Base-by-base conservation (phyloP, 192 early-diverging fungal species). In the Backusella morwellensis region DNA sequence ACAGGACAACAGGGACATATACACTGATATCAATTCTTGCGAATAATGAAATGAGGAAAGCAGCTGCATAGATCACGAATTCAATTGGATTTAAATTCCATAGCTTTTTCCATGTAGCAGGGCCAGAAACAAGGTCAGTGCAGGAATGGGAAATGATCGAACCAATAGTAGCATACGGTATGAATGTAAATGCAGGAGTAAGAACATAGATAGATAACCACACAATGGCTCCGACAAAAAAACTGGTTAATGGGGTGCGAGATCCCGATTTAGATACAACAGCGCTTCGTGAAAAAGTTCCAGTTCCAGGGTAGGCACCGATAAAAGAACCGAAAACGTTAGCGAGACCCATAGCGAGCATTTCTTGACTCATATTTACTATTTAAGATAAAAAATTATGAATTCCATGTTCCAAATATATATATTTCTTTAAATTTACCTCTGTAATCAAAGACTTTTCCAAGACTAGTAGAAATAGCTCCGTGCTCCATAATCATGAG, bases 231-330 rank as follows among this genome's bases (percentile, higher is more conserved):
- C 89, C 94, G 15, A 94, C 94, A 84, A 96, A 86, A 68, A 95
- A 78, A 34, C 91, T 92, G n/a, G 92, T 92, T 35, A 94, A 79
- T 15, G 96, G 95, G 6, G 95, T 92, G 56, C 91, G 86, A 36
- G 93, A 91, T 32, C 97, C 97, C 11, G 95, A 93, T 78, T 92
- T 89, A 79, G 94, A 87, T 85, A 95, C 97, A 81, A 98, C 91
- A 66, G 96, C 95, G 0, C 93, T 94, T 68, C 97, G 93, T 9
- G 95, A 97, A 87, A 98, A 97, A 1, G 95, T 95, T 42, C 96
- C 97, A 21, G 97, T 97, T 2, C 93, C 88, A 32, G 96, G 93
- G 84, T 93, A 97, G 5, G 89, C 94, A 66, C 91, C 88, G 80
- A 98, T 92, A 82, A 97, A 96, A 8, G 94, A 92, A 11, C 91